phyloP scores from a whole-genome alignment of 441 rosid species.

The Macaranga tanarius region DNA sequence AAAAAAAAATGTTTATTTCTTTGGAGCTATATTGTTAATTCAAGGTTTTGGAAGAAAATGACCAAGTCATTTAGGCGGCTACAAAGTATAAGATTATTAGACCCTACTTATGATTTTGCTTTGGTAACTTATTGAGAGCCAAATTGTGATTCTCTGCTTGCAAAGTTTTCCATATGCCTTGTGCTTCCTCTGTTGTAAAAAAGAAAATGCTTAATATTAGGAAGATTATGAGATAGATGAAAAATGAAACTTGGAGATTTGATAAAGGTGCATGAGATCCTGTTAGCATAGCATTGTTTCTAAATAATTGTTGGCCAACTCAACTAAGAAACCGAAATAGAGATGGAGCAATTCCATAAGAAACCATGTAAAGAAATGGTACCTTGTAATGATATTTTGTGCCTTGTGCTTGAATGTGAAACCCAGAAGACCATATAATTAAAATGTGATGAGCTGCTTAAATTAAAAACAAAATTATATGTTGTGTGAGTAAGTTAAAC shows the following conservation, averaged over 20 bases:
- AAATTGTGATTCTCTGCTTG: neutral
- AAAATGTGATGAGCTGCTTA: neutral
- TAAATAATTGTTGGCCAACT: neutral
- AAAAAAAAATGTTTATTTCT: neutral
- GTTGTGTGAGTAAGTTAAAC: neutral
- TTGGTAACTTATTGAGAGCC: neutral
- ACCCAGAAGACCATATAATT: neutral
- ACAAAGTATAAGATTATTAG: neutral
- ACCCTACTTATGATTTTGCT: neutral
- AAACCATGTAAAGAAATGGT: neutral
- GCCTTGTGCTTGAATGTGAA: neutral
- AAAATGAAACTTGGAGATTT: neutral
- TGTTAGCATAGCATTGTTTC: neutral
- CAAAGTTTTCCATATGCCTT: neutral
- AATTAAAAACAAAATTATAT: neutral
- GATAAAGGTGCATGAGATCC: neutral
- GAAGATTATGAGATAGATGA: no score
- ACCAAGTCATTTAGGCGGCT: neutral
- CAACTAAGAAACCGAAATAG: neutral
- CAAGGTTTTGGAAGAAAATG: neutral
- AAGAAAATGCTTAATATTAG: no score
- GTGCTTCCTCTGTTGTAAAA: no score
- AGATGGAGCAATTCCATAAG: neutral
- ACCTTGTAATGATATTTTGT: neutral
- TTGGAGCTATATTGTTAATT: neutral